Evolutionary conservation across 306 rosid genomes (phyloP).

Genomic region (Bauhinia variegata): DNA sequence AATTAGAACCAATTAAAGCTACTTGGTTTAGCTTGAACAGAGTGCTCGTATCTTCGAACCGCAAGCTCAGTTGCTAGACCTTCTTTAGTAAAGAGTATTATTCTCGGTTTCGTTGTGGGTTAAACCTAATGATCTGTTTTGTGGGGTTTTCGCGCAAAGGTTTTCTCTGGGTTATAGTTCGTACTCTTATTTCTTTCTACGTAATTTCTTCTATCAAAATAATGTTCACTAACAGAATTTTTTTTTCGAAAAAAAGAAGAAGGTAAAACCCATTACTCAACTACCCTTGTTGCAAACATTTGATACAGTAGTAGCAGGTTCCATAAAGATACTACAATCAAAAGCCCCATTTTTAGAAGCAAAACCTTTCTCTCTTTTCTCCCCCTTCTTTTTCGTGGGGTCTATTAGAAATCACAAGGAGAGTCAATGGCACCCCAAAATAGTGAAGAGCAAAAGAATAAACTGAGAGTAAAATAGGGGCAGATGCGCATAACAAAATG

Average conservation of each 20-base stretch:
- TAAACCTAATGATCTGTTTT: no score
- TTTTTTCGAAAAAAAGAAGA: no score
- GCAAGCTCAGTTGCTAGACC: no score
- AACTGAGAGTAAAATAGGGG: not conserved
- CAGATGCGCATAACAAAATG: not conserved
- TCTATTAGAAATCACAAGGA: conserved; percentile 29
- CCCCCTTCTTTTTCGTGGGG: conserved; percentile 24
- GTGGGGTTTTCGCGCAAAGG: no score
- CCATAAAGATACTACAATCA: not conserved
- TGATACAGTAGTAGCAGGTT: conserved; percentile 10
- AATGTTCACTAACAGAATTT: not conserved
- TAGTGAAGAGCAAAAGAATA: conserved; percentile 3
- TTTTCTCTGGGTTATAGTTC: no score
- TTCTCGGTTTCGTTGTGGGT: no score
- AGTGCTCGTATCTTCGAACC: no score
- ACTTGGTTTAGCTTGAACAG: not conserved
- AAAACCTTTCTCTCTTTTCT: not conserved
- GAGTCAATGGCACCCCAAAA: conserved; percentile 20
- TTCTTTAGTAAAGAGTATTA: no score
- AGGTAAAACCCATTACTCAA: conserved; percentile 22
- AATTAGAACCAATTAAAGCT: conserved; percentile 7
- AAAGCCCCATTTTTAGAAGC: not conserved
- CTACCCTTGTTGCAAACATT: not conserved
- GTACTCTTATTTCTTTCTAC: no score
- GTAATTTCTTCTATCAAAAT: not conserved